Evolutionary conservation across 2,329 filamentous ascomycete species (phyloP).

Genomic region (Sporothrix brunneoviolacea): DNA sequence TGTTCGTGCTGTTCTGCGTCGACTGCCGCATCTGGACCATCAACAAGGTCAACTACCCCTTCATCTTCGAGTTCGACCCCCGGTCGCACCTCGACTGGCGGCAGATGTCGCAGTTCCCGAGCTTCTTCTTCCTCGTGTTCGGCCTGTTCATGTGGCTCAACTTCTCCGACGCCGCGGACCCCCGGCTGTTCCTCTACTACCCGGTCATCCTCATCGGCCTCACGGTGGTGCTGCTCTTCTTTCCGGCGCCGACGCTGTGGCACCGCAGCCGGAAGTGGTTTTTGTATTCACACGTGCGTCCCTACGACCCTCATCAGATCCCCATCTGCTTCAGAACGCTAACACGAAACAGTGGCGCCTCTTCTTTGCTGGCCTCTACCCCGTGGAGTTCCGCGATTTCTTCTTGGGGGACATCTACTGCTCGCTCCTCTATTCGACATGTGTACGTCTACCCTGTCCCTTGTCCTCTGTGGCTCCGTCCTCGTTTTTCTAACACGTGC

Average conservation of each 20-base stretch:
- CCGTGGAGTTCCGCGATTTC: constrained; percentile 95
- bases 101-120: constrained; percentile 78
- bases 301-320: neutral
- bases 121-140: constrained; percentile 70
- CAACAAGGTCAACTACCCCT: constrained; percentile 89
- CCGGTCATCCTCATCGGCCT: constrained; percentile 72
- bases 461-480: no score
- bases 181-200: constrained; percentile 74
- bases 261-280: constrained; percentile 78
- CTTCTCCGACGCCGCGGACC: constrained; percentile 62
- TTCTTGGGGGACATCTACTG: constrained; percentile 98
- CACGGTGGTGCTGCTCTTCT: constrained; percentile 61
- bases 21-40: constrained; percentile 76
- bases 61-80: constrained; percentile 94
- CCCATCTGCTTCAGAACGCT: neutral
- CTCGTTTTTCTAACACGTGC: constrained; percentile 12
- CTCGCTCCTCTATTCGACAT: constrained; percentile 83
- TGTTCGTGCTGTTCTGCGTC: constrained; percentile 78
- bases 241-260: constrained; percentile 69
- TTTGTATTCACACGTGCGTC: constrained; percentile 74
- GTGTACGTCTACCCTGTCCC: constrained; percentile 48
- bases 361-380: constrained; percentile 76
- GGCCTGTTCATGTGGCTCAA: constrained; percentile 86
- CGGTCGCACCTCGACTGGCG: constrained; percentile 84
- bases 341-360: constrained; percentile 63